Evolutionary conservation across 345 rosid genomes (phyloP).

Genomic region (Hevea brasiliensis): DNA sequence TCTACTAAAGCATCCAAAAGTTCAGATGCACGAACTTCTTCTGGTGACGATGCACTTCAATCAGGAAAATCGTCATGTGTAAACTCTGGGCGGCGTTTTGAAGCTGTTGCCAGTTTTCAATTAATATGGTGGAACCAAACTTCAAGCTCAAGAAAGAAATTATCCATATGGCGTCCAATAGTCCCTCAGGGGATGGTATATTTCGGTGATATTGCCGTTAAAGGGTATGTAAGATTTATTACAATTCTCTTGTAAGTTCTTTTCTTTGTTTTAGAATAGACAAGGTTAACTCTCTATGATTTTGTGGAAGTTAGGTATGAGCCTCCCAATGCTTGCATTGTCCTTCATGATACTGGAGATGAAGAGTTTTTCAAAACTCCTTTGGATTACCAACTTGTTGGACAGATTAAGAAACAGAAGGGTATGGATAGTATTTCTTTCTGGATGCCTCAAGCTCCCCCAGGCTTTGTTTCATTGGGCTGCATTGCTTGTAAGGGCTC

Average conservation of each 20-base stretch:
- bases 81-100: constrained; percentile 62
- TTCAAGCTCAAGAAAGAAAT: constrained; percentile 66
- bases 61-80: constrained; percentile 35
- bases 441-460: constrained; percentile 97
- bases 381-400: constrained; percentile 67
- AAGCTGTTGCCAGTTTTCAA: constrained; percentile 78
- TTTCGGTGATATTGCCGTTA: constrained; percentile 94
- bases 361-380: constrained; percentile 69
- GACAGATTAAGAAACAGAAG: constrained; percentile 78
- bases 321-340: constrained; percentile 78
- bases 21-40: constrained; percentile 36
- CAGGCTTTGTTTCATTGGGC: constrained; percentile 92
- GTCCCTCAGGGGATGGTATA: constrained; percentile 77
- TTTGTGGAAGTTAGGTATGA: constrained; percentile 60
- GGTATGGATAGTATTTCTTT: constrained; percentile 80
- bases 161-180: constrained; percentile 89
- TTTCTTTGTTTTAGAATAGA: constrained; percentile 9
- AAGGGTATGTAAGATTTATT: constrained; percentile 56
- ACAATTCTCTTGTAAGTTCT: not conserved
- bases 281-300: constrained; percentile 12
- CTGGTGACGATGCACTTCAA: constrained; percentile 27
- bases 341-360: constrained; percentile 67
- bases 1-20: constrained; percentile 38
- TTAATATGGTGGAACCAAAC: constrained; percentile 87
- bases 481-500: constrained; percentile 77